Evolutionary conservation across 1,139 yeast genomes (phyloP).

Genomic region (Geotrichum bryndzae): DNA sequence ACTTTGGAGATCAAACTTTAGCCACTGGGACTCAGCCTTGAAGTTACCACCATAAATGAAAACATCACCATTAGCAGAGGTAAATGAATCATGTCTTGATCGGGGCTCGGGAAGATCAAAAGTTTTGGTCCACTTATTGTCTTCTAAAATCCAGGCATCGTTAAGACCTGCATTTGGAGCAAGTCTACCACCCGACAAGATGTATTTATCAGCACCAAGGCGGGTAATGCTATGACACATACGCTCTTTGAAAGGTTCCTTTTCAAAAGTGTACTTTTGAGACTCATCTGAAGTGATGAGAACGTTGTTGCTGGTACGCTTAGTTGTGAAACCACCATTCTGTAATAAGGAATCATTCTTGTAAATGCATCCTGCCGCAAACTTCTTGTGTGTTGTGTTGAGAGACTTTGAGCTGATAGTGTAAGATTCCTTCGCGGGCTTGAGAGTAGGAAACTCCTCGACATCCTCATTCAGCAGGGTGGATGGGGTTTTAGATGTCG

Average conservation of each 20-base stretch:
- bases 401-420: background rate
- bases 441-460: conserved; percentile 1
- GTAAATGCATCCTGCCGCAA: conserved; percentile 42
- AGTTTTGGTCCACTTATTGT: conserved; percentile 37
- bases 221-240: conserved; percentile 55
- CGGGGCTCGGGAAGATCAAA: conserved; percentile 44
- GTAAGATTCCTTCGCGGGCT: background rate
- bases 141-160: conserved; percentile 40
- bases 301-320: conserved; percentile 36
- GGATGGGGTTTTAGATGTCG: conserved; percentile 16
- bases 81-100: conserved; percentile 50
- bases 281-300: conserved; percentile 19
- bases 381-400: conserved; percentile 39
- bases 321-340: conserved; percentile 54
- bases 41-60: conserved; percentile 51
- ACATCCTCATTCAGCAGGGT: conserved; percentile 21
- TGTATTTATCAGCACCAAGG: conserved; percentile 28
- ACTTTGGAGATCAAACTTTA: conserved; percentile 21
- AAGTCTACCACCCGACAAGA: conserved; percentile 65
- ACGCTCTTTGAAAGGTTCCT: conserved; percentile 32
- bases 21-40: conserved; percentile 26
- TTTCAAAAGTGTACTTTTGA: conserved; percentile 11
- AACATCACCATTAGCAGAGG: conserved; percentile 35
- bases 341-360: conserved; percentile 33
- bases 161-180: conserved; percentile 48